phyloP scores from a whole-genome alignment of 139 green algal genomes.

The Coccomyxa sp. region DNA sequence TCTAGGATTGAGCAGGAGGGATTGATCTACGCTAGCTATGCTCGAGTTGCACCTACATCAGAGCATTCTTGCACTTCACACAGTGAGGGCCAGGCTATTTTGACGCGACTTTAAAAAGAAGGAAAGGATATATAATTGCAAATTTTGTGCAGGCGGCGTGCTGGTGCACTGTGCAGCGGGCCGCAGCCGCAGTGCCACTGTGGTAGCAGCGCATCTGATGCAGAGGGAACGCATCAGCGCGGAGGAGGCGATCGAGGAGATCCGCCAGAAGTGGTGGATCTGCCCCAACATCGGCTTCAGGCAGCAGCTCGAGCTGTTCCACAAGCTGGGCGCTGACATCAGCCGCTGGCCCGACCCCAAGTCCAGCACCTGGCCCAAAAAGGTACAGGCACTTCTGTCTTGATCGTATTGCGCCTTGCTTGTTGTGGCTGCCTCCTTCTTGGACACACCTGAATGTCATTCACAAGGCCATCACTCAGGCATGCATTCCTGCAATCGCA shows the following conservation, averaged over 20 bases:
- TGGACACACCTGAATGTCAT: not conserved
- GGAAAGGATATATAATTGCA: not conserved
- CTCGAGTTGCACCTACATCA: too few species aligned
- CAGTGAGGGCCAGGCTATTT: too few species aligned
- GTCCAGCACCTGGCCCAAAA: not conserved
- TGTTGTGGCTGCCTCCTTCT: not conserved
- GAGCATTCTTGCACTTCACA: too few species aligned
- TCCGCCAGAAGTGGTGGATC: not conserved
- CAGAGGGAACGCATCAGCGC: not conserved
- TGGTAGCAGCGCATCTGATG: not conserved
- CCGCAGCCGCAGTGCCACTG: not conserved
- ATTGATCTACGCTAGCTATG: not conserved
- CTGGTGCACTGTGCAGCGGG: not conserved
- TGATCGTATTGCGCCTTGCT: not conserved
- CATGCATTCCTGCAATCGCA: not conserved
- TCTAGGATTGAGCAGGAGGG: not conserved
- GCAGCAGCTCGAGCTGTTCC: not conserved
- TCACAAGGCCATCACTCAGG: not conserved
- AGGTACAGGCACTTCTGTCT: not conserved
- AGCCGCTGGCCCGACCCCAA: not conserved
- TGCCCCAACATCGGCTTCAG: not conserved
- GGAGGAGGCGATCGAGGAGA: not conserved
- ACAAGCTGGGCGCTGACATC: not conserved
- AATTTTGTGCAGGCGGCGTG: not conserved
- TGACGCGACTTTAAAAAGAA: too few species aligned